Conservation (phyloP, 768 basidiomycete genomes). For the Dendrothele bispora region DNA sequence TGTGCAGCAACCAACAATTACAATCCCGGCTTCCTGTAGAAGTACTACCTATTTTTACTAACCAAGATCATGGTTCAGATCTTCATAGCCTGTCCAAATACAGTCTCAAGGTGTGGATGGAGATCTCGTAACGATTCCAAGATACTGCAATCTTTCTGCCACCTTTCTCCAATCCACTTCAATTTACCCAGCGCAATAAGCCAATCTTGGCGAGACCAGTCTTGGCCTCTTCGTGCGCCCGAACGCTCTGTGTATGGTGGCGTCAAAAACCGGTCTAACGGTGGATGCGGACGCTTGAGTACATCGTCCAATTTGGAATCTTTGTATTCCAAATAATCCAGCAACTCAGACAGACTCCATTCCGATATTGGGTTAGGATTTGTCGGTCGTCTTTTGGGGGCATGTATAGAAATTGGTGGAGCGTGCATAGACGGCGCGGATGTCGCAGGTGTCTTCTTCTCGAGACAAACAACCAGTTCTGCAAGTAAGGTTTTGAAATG, state of each 20-base stretch:
- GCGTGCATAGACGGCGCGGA: constrained; percentile 22
- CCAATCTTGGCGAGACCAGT: constrained; percentile 77
- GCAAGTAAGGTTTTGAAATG: constrained; percentile 65
- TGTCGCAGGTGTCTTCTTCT: not conserved
- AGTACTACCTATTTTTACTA: not conserved
- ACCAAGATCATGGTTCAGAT: not conserved
- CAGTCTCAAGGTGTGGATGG: constrained; percentile 43
- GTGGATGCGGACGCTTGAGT: constrained; percentile 34
- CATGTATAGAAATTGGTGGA: constrained; percentile 51
- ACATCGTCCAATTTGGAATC: not conserved
- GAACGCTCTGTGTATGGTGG: constrained; percentile 39
- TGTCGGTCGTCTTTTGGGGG: constrained; percentile 45
- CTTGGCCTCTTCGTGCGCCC: constrained; percentile 67
- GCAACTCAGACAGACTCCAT: constrained; percentile 40
- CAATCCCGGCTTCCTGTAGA: not conserved
- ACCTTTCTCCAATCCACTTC: constrained; percentile 45
- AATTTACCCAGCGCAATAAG: constrained; percentile 48
- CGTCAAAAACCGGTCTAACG: constrained; percentile 52
- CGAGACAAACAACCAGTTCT: constrained; percentile 53
- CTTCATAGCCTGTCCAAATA: constrained; percentile 46
- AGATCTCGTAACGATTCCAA: constrained; percentile 54
- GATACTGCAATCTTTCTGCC: constrained; percentile 39
- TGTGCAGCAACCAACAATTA: not conserved
- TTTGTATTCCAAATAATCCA: constrained; percentile 53
- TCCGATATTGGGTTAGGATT: constrained; percentile 52